Percentiles rank a stretch among this genome's conserved stretches.
Evolutionary conservation across 2,329 filamentous ascomycete genomes (phyloP).

Genomic region (Ascochyta pisi): DNA sequence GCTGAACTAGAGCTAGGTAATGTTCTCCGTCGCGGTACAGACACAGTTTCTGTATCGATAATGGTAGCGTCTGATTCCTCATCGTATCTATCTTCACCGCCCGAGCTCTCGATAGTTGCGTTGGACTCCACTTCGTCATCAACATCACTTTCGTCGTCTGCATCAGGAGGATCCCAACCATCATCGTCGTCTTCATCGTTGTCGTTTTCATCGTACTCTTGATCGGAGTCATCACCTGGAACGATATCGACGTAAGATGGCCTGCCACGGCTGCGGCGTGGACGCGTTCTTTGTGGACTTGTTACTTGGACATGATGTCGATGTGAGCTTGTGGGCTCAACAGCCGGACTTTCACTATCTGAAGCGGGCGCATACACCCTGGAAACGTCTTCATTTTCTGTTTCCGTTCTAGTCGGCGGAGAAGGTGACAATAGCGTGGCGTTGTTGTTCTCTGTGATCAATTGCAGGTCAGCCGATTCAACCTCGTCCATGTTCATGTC

Average conservation of each 20-base stretch:
- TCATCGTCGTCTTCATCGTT: constrained; percentile 7
- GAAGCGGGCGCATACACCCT: not conserved
- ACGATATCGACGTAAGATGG: constrained; percentile 24
- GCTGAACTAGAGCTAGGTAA: not conserved
- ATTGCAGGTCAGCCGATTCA: not conserved
- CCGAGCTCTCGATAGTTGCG: not conserved
- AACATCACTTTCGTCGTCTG: not conserved
- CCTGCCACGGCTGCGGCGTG: constrained; percentile 15
- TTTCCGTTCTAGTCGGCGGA: not conserved
- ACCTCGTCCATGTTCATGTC: not conserved
- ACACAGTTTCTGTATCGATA: not conserved
- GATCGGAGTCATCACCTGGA: constrained; percentile 8
- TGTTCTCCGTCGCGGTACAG: not conserved
- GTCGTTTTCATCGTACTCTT: not conserved
- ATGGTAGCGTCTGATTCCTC: not conserved
- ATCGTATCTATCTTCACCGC: not conserved
- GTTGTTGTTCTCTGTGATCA: not conserved
- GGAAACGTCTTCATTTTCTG: not conserved
- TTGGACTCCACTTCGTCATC: constrained; percentile 13
- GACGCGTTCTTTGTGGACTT: constrained; percentile 1
- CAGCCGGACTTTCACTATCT: not conserved
- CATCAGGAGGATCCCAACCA: not conserved
- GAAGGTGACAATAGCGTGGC: not conserved
- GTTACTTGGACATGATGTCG: not conserved
- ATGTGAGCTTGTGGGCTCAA: not conserved